Conservation (phyloP, 2,329 filamentous ascomycete species). For the Monosporascus sp. region DNA sequence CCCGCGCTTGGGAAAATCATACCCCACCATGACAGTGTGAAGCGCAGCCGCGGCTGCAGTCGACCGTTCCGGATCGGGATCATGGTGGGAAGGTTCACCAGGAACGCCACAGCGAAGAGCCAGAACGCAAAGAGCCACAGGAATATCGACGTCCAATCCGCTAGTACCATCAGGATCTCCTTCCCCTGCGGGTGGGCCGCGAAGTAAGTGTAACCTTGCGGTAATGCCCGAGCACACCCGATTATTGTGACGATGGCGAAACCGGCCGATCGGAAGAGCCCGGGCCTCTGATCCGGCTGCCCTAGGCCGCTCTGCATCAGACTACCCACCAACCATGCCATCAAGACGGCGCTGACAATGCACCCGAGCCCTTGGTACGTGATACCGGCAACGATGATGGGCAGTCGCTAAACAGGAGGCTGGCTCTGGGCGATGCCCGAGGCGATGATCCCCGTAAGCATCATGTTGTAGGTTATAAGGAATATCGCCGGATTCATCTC, state of each 20-base stretch:
- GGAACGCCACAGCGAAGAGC: conserved; percentile 9
- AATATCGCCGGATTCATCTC: conserved; percentile 59
- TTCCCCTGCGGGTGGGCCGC: conserved; percentile 1
- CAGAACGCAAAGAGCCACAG: conserved; percentile 11
- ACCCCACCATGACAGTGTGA: conserved; percentile 14
- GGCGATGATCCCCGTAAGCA: conserved; percentile 58
- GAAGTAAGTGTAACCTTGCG: conserved; percentile 9
- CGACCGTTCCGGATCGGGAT: no score
- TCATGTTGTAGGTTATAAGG: conserved; percentile 57
- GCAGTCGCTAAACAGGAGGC: conserved; percentile 39
- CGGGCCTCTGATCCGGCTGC: conserved; percentile 47
- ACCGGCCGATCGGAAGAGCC: conserved; percentile 44
- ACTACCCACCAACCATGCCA: conserved; percentile 53
- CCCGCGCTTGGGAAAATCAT: conserved; percentile 16
- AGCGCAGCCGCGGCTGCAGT: conserved; percentile 5
- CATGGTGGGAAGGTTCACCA: conserved; percentile 3
- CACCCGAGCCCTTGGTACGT: conserved; percentile 58
- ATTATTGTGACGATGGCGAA: conserved; percentile 12
- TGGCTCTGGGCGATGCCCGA: conserved; percentile 45
- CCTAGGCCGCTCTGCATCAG: conserved; percentile 48
- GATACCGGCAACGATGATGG: conserved; percentile 51
- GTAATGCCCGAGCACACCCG: conserved; percentile 8
- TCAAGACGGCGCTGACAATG: conserved; percentile 53
- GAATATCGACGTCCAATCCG: conserved; percentile 7
- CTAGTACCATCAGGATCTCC: conserved; percentile 5